These are phyloP conservation scores for Lachancea cidri DNA, from an alignment of 805 yeast species.

Conservation along the genomic window DNA sequence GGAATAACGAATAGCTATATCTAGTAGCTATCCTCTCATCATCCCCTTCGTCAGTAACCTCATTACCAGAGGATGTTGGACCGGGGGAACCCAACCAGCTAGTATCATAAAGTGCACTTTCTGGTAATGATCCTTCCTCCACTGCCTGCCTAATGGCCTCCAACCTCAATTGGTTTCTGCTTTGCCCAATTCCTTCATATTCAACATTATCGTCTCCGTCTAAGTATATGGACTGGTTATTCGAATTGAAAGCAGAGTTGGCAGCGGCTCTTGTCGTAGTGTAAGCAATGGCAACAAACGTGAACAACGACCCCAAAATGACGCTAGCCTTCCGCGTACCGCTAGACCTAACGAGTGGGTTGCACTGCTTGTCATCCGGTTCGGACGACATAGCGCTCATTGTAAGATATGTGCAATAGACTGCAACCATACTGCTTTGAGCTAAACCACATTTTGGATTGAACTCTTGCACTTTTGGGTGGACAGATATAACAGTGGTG, in stretches of 20 bases:
- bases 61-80: constrained; percentile 27
- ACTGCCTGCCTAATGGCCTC: constrained; percentile 92
- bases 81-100: constrained; percentile 43
- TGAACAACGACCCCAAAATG: constrained; percentile 85
- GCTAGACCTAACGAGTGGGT: constrained; percentile 82
- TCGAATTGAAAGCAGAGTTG: constrained; percentile 53
- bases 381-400: constrained; percentile 93
- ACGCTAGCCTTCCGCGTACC: constrained; percentile 89
- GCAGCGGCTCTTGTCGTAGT: constrained; percentile 97
- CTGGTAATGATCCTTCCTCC: constrained; percentile 93
- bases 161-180: constrained; percentile 67
- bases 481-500: constrained; percentile 66
- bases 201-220: constrained; percentile 32
- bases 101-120: constrained; percentile 76
- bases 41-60: constrained; percentile 34
- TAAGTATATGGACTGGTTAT: constrained; percentile 33
- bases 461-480: constrained; percentile 80
- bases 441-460: constrained; percentile 96
- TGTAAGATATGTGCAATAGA: constrained; percentile 86
- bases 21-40: constrained; percentile 66
- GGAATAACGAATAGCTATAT: constrained; percentile 85
- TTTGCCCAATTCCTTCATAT: constrained; percentile 41
- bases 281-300: constrained; percentile 92
- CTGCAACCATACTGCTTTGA: constrained; percentile 91
- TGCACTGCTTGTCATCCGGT: constrained; percentile 90